Base-by-base conservation (phyloP, 495 filamentous ascomycete genomes). In the Diplogelasinospora grovesii region DNA sequence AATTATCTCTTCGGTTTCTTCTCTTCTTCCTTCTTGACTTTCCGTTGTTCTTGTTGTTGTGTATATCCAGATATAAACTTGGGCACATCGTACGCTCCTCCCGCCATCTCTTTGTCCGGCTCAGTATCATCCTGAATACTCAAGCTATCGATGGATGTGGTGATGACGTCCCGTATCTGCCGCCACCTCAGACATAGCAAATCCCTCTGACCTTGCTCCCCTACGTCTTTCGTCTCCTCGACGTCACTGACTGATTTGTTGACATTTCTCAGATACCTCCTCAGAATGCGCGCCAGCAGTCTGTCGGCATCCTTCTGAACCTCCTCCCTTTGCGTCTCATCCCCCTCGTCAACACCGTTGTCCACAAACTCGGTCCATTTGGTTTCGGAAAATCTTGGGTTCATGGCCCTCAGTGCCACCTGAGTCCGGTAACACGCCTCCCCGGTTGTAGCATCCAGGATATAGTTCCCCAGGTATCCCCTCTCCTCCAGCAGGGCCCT, bases 351-450 rank as follows among this genome's bases (percentile, higher is more conserved):
- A n/a, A 59, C 59, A 4, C 44, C 45, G 18, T 59, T 63, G 13
- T 61, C 53, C 4, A 69, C 51, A 34, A 64, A 60, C 39, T 48
- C 30, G 44, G 52, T 52, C 68, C 68, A 71, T 42, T 61, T 45
- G 5, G 40, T 44, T 9, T n/a, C n/a, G n/a, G n/a, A n/a, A n/a
- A n/a, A n/a, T n/a, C n/a, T n/a, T n/a, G n/a, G n/a, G n/a, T n/a
- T n/a, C n/a, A n/a, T n/a, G n/a, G n/a, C n/a, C n/a, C 79, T 65
- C 26, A 81, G 65, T n/a, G 81, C 85, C 15, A 84, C 76, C 53
- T 85, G 74, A 4, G 85, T 86, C 22, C 85, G 73, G 43, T 82
- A 78, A 53, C 85, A 90, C 20, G 75, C n/a, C n/a, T n/a, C n/a
- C n/a, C n/a, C 75, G 1, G 74, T 75, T 10, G 71, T 59, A 7